Conservation (phyloP, 2,329 filamentous ascomycete genomes). For the Monosporascus sp. region DNA sequence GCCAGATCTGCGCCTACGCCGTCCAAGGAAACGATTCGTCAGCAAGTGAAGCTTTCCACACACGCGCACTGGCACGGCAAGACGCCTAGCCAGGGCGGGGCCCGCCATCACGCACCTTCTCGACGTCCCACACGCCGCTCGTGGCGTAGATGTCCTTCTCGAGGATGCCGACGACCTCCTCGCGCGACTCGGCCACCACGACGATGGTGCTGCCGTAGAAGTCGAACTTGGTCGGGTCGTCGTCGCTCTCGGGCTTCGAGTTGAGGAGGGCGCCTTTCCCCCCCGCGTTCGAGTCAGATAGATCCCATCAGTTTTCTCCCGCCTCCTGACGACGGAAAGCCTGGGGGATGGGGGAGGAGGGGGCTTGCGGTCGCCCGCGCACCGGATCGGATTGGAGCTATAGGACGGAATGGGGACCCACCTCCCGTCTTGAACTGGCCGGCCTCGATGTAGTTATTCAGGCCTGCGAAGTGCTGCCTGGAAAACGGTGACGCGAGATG, state of each 20-base stretch:
- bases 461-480: conserved; percentile 49
- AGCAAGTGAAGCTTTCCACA: no score
- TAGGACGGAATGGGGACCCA: conserved; percentile 26
- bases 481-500: neutral
- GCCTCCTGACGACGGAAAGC: conserved; percentile 1
- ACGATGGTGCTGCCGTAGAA: conserved; percentile 73
- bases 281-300: conserved; percentile 20
- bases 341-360: neutral
- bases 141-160: conserved; percentile 68
- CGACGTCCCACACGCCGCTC: conserved; percentile 74
- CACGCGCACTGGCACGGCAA: no score
- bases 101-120: conserved; percentile 42
- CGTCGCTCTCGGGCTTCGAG: conserved; percentile 57
- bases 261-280: conserved; percentile 58
- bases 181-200: conserved; percentile 58
- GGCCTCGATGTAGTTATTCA: conserved; percentile 46
- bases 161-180: conserved; percentile 63
- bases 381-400: neutral
- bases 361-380: no score
- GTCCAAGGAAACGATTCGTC: no score
- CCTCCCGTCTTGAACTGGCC: conserved; percentile 62
- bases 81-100: no score
- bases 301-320: neutral
- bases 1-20: conserved; percentile 43
- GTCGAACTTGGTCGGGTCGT: conserved; percentile 37